Evolutionary conservation across 192 early-diverging fungal species (phyloP), one percentile per base, ranked within the genome.

Genomic region (Paraglomus brasilianum): DNA sequence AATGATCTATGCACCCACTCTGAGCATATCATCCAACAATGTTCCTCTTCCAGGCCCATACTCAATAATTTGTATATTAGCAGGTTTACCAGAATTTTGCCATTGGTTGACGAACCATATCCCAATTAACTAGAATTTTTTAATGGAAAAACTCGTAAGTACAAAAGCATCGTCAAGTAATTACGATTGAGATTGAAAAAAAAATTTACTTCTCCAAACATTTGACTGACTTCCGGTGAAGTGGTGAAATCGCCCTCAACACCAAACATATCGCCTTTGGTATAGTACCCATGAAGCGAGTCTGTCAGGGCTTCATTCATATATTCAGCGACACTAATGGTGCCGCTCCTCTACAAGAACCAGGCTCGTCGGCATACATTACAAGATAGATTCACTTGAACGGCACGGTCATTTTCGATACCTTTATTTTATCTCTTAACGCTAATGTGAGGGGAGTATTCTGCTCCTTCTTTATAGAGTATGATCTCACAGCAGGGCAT

Each of bases 11-110:
- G 19, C 14, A 30, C 69, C 49, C 76, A 92, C 91, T 13, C 94
- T 74, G 66, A 98, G 73, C 80, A 97, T 88, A 77, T 98, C 97
- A 66, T 81, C 75, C 91, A 97, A 93, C 56, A 98, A 76, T 9
- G 97, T 98, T 48, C 97, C 97, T 30, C 93, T 80, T 8, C 97
- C 97, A 1, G 97, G 97, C 4, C 97, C 97, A 19, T 95, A 84
- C 65, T 93, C 92, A 3, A 91, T 82, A 45, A 93, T 69, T 21
- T 81, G 83, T 0, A 86, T 77, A 8, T 76, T 76, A 4, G 70
- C 47, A 15, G 90, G 90, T 39, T 81, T 75, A 11, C 90, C 91
- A 55, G 89, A 81, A 45, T 73, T 71, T 69, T 86, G 73, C 95
- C 95, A 97, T 53, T 92, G 87, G 13, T 89, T 76, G 17, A 94